Evolutionary conservation across 2,329 filamentous ascomycete genomes (phyloP).

Genomic region (Aspergillus tamarii): DNA sequence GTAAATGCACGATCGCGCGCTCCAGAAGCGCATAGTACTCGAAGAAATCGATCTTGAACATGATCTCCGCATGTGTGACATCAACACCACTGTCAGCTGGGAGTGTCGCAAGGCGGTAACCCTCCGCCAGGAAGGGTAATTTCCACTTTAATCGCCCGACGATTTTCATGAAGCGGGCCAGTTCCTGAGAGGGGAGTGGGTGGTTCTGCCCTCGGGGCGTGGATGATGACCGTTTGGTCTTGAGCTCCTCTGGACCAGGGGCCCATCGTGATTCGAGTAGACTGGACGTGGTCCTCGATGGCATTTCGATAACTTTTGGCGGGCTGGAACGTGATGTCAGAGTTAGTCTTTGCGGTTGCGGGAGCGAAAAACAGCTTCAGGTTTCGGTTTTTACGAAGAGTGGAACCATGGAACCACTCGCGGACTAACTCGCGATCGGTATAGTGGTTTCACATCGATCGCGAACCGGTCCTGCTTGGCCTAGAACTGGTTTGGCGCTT

Average conservation of each 20-base stretch:
- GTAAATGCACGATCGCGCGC: constrained; percentile 68
- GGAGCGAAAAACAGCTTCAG: background rate
- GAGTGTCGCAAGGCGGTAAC: constrained; percentile 56
- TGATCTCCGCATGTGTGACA: constrained; percentile 57
- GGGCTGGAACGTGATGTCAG: background rate
- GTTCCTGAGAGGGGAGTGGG: constrained; percentile 45
- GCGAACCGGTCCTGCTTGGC: background rate
- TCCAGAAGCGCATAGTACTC: constrained; percentile 76
- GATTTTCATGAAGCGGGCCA: constrained; percentile 63
- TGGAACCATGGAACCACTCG: background rate
- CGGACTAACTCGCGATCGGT: background rate
- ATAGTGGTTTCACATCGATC: background rate
- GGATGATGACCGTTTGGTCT: constrained; percentile 9
- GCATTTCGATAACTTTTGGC: background rate
- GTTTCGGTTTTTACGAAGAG: background rate
- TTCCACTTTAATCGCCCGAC: constrained; percentile 67
- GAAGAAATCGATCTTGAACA: constrained; percentile 79
- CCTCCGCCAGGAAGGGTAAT: constrained; percentile 60
- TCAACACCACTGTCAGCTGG: constrained; percentile 22
- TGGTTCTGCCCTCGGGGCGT: constrained; percentile 13
- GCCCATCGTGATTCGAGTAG: constrained; percentile 31
- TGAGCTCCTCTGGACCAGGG: constrained; percentile 13
- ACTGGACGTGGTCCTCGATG: constrained; percentile 7
- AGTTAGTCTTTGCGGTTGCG: background rate
- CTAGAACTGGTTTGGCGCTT: background rate